Conservation (phyloP, 148 eudicot species). For the Tetragonia tetragonoides region DNA sequence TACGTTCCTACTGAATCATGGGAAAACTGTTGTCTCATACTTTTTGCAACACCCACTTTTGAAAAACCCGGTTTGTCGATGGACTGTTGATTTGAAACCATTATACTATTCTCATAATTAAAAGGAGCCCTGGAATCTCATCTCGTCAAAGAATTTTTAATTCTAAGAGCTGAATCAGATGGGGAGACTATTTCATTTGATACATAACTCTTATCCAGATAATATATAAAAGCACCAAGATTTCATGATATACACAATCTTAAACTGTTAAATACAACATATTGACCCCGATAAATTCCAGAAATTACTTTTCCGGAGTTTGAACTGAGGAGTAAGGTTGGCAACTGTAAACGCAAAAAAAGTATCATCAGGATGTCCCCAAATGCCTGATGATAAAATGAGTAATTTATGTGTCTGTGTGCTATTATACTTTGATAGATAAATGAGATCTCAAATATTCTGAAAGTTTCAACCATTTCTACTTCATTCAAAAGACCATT, state of each 20-base stretch:
- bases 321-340: too few species aligned
- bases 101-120: slow-evolving; percentile 29
- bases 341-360: too few species aligned
- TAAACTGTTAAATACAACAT: not conserved
- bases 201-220: slow-evolving; percentile 35
- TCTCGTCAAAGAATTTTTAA: slow-evolving; percentile 27
- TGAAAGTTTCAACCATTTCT: too few species aligned
- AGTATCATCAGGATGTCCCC: too few species aligned
- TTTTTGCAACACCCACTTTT: slow-evolving; percentile 38
- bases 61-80: slow-evolving; percentile 37
- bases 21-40: slow-evolving; percentile 23
- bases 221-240: slow-evolving; percentile 52
- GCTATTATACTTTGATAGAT: too few species aligned
- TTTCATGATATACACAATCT: slow-evolving; percentile 31
- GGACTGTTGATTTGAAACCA: slow-evolving; percentile 28
- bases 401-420: too few species aligned
- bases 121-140: slow-evolving; percentile 21
- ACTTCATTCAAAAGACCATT: too few species aligned
- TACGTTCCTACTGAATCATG: slow-evolving; percentile 24
- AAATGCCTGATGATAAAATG: too few species aligned
- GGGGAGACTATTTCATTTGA: slow-evolving; percentile 37
- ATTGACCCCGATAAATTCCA: too few species aligned
- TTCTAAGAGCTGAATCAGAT: slow-evolving; percentile 24
- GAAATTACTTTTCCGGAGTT: too few species aligned
- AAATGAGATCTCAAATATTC: too few species aligned